These are phyloP conservation scores for Spergularia bocconei DNA, from an alignment of 148 eudicot species.

Conservation along the genomic window DNA sequence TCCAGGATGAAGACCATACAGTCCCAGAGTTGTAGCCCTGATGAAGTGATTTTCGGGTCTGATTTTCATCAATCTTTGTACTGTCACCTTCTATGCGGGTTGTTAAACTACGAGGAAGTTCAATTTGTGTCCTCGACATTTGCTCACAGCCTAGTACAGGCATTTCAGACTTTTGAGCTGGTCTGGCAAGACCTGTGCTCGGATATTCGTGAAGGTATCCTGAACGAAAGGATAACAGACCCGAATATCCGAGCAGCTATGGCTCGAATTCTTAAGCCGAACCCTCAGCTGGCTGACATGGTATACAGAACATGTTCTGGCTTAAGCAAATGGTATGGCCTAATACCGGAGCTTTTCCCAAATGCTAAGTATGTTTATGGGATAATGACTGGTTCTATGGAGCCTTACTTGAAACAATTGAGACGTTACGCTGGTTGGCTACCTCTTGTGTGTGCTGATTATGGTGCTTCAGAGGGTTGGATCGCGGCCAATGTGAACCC, in stretches of 20 bases:
- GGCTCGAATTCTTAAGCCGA: slow-evolving; percentile 53
- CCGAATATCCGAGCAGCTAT: slow-evolving; percentile 54
- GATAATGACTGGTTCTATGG: slow-evolving; percentile 97
- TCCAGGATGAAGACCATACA: slow-evolving; percentile 59
- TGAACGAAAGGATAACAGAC: slow-evolving; percentile 44
- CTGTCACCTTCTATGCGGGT: slow-evolving; percentile 86
- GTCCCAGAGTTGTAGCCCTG: slow-evolving; percentile 76
- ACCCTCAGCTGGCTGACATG: slow-evolving; percentile 60
- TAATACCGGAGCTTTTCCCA: slow-evolving; percentile 77
- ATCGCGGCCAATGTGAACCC: slow-evolving; percentile 90
- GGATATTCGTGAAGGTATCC: slow-evolving; percentile 59
- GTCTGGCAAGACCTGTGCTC: slow-evolving; percentile 66
- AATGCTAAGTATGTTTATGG: slow-evolving; percentile 81
- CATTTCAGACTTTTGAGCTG: slow-evolving; percentile 69
- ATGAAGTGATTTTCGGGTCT: slow-evolving; percentile 75
- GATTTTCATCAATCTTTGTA: slow-evolving; percentile 79
- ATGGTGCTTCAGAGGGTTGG: slow-evolving; percentile 97
- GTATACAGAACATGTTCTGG: slow-evolving; percentile 46
- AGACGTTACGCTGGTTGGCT: slow-evolving; percentile 77
- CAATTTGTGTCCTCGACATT: slow-evolving; percentile 71
- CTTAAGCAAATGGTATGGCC: slow-evolving; percentile 74
- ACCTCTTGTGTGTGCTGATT: slow-evolving; percentile 78
- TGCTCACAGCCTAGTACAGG: slow-evolving; percentile 84
- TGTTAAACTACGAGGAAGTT: slow-evolving; percentile 47
- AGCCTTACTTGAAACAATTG: slow-evolving; percentile 75